Evolutionary conservation across 2,329 filamentous ascomycete genomes (phyloP).

Genomic region (Didymella sp.): DNA sequence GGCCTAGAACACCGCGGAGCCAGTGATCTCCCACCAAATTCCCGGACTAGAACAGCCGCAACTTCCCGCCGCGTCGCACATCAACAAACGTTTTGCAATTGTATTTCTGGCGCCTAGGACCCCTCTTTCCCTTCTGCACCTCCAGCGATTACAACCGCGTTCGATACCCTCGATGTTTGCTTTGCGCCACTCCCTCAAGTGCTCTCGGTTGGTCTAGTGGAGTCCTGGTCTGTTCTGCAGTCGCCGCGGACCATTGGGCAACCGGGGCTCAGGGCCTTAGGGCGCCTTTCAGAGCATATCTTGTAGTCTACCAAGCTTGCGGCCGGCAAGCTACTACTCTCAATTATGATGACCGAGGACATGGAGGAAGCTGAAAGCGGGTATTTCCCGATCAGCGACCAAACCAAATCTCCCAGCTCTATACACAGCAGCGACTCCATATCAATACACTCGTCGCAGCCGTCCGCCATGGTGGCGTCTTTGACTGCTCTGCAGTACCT

Average conservation of each 20-base stretch:
- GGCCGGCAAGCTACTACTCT: not conserved
- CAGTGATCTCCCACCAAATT: slow-evolving; percentile 24
- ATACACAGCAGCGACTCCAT: slow-evolving; percentile 42
- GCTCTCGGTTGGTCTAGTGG: slow-evolving; percentile 17
- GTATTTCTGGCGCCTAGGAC: slow-evolving; percentile 11
- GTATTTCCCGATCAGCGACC: slow-evolving; percentile 40
- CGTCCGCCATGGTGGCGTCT: slow-evolving; percentile 40
- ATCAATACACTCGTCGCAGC: slow-evolving; percentile 39
- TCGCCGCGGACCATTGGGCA: not conserved
- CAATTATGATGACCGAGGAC: slow-evolving; percentile 35
- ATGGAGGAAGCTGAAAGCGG: slow-evolving; percentile 27
- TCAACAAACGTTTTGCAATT: slow-evolving; percentile 17
- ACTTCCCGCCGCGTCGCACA: slow-evolving; percentile 22
- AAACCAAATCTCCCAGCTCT: slow-evolving; percentile 38
- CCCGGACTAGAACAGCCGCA: slow-evolving; percentile 23
- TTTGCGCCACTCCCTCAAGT: slow-evolving; percentile 8
- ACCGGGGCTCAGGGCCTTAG: slow-evolving; percentile 6
- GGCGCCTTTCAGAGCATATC: not conserved
- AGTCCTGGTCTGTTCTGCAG: slow-evolving; percentile 8
- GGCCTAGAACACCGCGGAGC: slow-evolving; percentile 26
- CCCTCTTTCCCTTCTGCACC: not conserved
- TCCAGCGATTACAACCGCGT: slow-evolving; percentile 4
- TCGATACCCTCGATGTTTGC: slow-evolving; percentile 13
- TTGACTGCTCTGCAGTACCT: slow-evolving; percentile 72
- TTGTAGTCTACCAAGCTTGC: not conserved